Evolutionary conservation across 2,329 filamentous ascomycete genomes (phyloP), one percentile per base, ranked within the genome.

Genomic region (Colletotrichum coccodes): DNA sequence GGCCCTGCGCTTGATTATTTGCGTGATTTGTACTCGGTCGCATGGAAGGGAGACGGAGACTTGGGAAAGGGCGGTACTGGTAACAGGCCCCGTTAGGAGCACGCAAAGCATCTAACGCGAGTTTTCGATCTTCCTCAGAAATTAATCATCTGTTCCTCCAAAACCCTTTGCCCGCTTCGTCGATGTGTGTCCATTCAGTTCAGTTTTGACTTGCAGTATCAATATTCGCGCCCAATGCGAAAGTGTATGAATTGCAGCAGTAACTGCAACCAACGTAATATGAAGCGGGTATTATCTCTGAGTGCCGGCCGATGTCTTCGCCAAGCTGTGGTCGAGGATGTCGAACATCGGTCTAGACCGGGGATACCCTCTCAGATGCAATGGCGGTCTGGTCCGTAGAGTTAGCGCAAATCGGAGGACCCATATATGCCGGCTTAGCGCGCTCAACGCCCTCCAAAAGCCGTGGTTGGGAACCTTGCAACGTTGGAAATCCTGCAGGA

Each of bases 281-380:
- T 14, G 50, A 30, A 38, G 30, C 16, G 14, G 40, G 26, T 40
- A 30, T 7, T 16, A 30, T 12, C 18, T 9, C 36, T 28, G 6
- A 26, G 32, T 32, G 57, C 47, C 11, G 16, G 26, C n/a, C 30
- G 49, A 56, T 59, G n/a, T n/a, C 49, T 56, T 61, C 58, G 58
- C 49, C 49, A 66, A 42, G 63, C 34, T 44, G 60, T 23, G 16
- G 28, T 64, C 23, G 64, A 28, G 30, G 52, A 52, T 38, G 64
- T 44, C 42, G 44, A 12, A 18, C 62, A 34, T 53, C 14, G 23
- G 26, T 26, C 9, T 18, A 23, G 44, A n/a, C 60, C 64, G 28
- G 64, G 64, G 30, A 58, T 60, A 68, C 44, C 64, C 64, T 64
- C 58, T 46, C 52, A 64, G 60, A 56, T 58, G 44, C 52, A 42